Percentiles rank a stretch among this genome's conserved stretches.
phyloP scores from a whole-genome alignment of 805 yeast genomes.

The Lachancea thermotolerans region DNA sequence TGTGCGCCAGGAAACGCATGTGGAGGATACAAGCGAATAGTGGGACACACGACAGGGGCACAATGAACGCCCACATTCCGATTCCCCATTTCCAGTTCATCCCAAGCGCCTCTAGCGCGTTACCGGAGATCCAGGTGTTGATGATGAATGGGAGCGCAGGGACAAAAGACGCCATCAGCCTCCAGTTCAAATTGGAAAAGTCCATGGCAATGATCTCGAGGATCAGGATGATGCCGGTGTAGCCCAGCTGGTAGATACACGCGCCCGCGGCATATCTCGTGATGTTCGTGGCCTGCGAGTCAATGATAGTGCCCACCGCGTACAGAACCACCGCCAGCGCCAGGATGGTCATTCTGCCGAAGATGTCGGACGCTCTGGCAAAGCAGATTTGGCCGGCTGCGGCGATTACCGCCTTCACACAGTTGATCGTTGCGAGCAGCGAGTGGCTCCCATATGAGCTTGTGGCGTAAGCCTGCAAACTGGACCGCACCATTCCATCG shows the following conservation, averaged over 20 bases:
- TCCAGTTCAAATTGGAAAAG: slow-evolving; percentile 57
- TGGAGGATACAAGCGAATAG: slow-evolving; percentile 39
- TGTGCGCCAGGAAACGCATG: slow-evolving; percentile 41
- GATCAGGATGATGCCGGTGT: slow-evolving; percentile 43
- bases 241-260: slow-evolving; percentile 28
- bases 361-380: slow-evolving; percentile 51
- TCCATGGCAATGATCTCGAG: slow-evolving; percentile 54
- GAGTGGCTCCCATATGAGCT: slow-evolving; percentile 45
- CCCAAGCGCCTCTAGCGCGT: slow-evolving; percentile 37
- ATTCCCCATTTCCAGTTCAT: slow-evolving; percentile 47
- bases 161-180: slow-evolving; percentile 51
- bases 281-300: slow-evolving; percentile 46
- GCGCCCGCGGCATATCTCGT: slow-evolving; percentile 51
- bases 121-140: slow-evolving; percentile 65
- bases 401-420: slow-evolving; percentile 48
- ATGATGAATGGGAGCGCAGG: slow-evolving; percentile 65
- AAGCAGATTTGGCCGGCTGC: slow-evolving; percentile 53
- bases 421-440: slow-evolving; percentile 44
- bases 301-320: slow-evolving; percentile 48
- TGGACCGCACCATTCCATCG: slow-evolving; percentile 38
- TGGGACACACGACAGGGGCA: slow-evolving; percentile 48
- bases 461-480: slow-evolving; percentile 44
- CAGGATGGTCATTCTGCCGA: slow-evolving; percentile 46
- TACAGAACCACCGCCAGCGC: slow-evolving; percentile 41
- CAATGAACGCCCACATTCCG: slow-evolving; percentile 55